phyloP scores from a whole-genome alignment of 139 green algal species.

The Closterium sp. region DNA sequence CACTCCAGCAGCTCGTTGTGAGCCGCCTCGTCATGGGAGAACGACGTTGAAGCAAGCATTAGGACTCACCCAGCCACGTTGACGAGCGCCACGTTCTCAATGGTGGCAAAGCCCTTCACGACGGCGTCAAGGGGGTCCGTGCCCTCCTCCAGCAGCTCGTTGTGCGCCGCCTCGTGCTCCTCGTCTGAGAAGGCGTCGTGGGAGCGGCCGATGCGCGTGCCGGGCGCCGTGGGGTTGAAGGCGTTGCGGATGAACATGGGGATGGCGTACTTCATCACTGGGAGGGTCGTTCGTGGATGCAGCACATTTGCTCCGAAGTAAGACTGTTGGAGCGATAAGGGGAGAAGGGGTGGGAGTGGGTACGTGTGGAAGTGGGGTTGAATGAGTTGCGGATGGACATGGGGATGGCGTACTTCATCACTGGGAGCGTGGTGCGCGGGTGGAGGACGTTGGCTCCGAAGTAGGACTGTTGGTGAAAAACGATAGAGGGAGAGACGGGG shows the following conservation, averaged over 20 bases:
- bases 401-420: constrained; percentile 91
- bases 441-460: constrained; percentile 98
- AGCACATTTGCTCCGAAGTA: constrained; percentile 99
- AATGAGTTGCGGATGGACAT: constrained; percentile 97
- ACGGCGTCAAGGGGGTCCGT: background rate
- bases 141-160: constrained; percentile 7
- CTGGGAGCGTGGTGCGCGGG: constrained; percentile 91
- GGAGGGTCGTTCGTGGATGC: constrained; percentile 93
- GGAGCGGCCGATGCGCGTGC: constrained; percentile 53
- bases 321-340: constrained; percentile 31
- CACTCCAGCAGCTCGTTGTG: no score
- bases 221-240: constrained; percentile 81
- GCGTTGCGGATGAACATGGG: constrained; percentile 96
- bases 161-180: background rate
- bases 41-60: no score
- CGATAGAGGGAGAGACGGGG: background rate
- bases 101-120: constrained; percentile 97
- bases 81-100: constrained; percentile 90
- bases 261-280: constrained; percentile 91
- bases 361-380: constrained; percentile 63
- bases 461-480: constrained; percentile 76
- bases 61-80: constrained; percentile 78
- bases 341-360: background rate
- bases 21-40: no score
- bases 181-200: constrained; percentile 5